Evolutionary conservation across 1,139 yeast genomes (phyloP).

Genomic region (Neolecta irregularis): DNA sequence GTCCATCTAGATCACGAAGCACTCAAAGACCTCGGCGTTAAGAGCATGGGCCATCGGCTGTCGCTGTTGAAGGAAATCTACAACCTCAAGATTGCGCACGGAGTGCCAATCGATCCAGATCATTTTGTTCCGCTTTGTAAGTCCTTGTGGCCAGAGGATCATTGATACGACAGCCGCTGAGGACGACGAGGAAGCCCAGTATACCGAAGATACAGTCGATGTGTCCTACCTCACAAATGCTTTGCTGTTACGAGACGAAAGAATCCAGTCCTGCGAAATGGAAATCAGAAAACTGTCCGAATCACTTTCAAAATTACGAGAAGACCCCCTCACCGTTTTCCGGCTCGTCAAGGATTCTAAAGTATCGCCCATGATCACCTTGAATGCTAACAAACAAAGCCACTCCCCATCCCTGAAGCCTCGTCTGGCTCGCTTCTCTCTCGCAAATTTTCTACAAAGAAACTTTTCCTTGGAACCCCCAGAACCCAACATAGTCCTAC

Average conservation of each 20-base stretch:
- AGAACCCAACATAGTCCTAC: slow-evolving; percentile 8
- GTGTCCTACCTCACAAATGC: slow-evolving; percentile 13
- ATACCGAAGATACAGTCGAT: slow-evolving; percentile 13
- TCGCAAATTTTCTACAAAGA: slow-evolving; percentile 10
- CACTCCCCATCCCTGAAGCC: slow-evolving; percentile 29
- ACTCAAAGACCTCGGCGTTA: slow-evolving; percentile 28
- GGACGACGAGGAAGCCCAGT: no score
- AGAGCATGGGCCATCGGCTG: slow-evolving; percentile 29
- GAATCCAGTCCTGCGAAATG: slow-evolving; percentile 24
- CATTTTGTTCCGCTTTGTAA: slow-evolving; percentile 18
- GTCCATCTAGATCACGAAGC: slow-evolving; percentile 26
- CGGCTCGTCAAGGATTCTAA: slow-evolving; percentile 29
- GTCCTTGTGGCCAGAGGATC: no score
- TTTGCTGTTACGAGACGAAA: slow-evolving; percentile 24
- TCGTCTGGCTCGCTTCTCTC: slow-evolving; percentile 4
- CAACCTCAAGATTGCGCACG: slow-evolving; percentile 21
- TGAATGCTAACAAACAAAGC: no score
- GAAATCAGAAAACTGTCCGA: slow-evolving; percentile 26
- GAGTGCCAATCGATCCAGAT: slow-evolving; percentile 21
- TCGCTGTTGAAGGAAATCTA: slow-evolving; percentile 26
- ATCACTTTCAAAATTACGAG: slow-evolving; percentile 24
- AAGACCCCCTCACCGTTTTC: slow-evolving; percentile 28
- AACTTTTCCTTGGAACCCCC: slow-evolving; percentile 8
- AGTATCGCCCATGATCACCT: no score
- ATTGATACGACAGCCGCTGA: slow-evolving; percentile 3